Conservation (phyloP, 805 yeast genomes). For the Yarrowia hollandica region DNA sequence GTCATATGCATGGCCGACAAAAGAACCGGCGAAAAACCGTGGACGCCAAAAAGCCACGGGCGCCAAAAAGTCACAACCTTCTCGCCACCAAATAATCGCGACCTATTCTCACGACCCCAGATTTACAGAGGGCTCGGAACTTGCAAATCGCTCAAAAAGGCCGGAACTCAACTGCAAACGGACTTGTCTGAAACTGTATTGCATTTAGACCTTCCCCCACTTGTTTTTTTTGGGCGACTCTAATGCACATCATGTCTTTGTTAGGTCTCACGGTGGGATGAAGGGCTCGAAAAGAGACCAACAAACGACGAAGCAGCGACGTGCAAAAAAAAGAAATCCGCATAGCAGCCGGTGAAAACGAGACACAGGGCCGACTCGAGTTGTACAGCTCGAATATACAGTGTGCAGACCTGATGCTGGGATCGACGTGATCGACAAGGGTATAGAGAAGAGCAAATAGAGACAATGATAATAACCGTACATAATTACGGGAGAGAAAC, state of each 20-base stretch:
- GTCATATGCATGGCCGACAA: too few species aligned
- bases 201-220: conserved; percentile 18
- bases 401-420: neutral
- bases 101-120: too few species aligned
- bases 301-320: neutral
- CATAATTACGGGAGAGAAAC: too few species aligned
- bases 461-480: too few species aligned
- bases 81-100: too few species aligned
- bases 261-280: conserved; percentile 1
- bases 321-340: neutral
- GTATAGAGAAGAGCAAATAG: neutral
- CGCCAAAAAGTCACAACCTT: too few species aligned
- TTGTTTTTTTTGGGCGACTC: neutral
- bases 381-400: too few species aligned
- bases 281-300: too few species aligned
- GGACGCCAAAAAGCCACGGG: too few species aligned
- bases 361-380: too few species aligned
- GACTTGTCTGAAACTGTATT: neutral
- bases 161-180: conserved; percentile 1
- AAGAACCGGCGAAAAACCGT: too few species aligned
- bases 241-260: neutral
- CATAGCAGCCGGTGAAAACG: too few species aligned
- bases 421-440: conserved; percentile 7
- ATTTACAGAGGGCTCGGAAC: neutral
- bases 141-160: conserved; percentile 20